These are phyloP conservation scores for Calamus simplicifolius DNA, from an alignment of 176 grass and related monocot species.

Conservation along the genomic window DNA sequence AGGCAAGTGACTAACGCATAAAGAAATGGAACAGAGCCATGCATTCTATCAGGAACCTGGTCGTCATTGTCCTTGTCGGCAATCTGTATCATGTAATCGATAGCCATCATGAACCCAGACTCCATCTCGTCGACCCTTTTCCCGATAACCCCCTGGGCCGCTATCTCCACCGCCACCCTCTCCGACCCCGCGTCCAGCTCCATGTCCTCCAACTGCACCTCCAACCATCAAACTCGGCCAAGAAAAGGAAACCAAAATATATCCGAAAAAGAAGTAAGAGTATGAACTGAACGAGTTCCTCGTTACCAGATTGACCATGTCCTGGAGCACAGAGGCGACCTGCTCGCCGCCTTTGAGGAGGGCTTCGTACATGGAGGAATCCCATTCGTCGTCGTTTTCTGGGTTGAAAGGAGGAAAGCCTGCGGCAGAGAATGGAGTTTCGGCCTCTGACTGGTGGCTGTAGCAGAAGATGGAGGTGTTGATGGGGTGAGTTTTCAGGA, in stretches of 20 bases:
- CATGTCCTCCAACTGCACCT: conserved; percentile 76
- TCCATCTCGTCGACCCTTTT: conserved; percentile 99
- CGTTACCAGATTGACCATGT: conserved; percentile 80
- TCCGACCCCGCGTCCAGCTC: conserved; percentile 70
- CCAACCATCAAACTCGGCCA: background rate
- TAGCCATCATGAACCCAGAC: conserved; percentile 79
- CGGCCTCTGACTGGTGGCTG: too few relatives aligned
- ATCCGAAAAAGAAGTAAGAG: background rate
- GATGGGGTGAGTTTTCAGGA: too few relatives aligned
- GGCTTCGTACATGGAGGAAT: conserved; percentile 51
- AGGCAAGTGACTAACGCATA: too few relatives aligned
- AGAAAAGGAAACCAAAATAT: background rate
- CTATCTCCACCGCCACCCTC: conserved; percentile 61
- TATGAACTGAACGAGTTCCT: too few relatives aligned
- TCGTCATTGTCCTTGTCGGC: conserved; percentile 66
- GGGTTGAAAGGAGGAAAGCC: too few relatives aligned
- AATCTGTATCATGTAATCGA: conserved; percentile 94
- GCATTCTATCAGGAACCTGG: conserved; percentile 37
- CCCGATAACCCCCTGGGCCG: conserved; percentile 81
- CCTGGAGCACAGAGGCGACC: conserved; percentile 87
- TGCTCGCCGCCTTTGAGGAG: conserved; percentile 85
- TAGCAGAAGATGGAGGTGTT: too few relatives aligned
- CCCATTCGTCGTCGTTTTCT: conserved; percentile 42
- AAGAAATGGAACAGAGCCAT: too few relatives aligned
- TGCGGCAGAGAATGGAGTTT: too few relatives aligned